Evolutionary conservation across 148 eudicot genomes (phyloP), one percentile per base, ranked within the genome.

Genomic region (Gaultheria prostrata): DNA sequence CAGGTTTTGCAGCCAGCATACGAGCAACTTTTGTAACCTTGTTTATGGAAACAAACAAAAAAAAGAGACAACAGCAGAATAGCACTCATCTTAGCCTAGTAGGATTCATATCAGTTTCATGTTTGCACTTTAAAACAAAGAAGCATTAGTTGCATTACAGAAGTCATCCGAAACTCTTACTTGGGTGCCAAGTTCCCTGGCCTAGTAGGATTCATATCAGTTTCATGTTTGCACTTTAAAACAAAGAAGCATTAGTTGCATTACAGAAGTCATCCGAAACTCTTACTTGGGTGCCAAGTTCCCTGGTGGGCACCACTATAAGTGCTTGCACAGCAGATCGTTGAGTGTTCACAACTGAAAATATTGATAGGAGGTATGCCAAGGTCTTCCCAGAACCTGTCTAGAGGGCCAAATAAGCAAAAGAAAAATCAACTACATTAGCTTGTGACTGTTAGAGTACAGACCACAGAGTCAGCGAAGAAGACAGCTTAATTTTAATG

Each of bases 301-400:
- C 99, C 89, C 98, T 90, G 28, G 97, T 97, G 21, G 98, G 99
- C 45, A 97, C 98, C 85, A 94, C 94, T 84, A 97, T 88, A 61
- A 94, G 85, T 87, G 99, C 99, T 93, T 97, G 99, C 80, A 97
- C 95, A 61, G 93, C 86, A 67, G 97, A 93, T 56, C 92, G 84
- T 85, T 88, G 88, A 73, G 91, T 77, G 73, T 92, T 93, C 87
- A 97, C 83, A 21, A 85, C 88, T 70, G 99, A 93, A 87, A 86
- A 91, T 77, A 96, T 87, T 82, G 89, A 83, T 81, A 96, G 87
- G 82, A 96, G 93, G 88, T 96, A 97, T 0, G 99, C 94, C 83
- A 97, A 89, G 79, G 99, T 97, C 92, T 97, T 97, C 80, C 98
- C 99, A 86, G 98, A 97, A 87, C 99, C 99, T 91, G 97, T 94